Conservation (phyloP, 176 grass and related monocot genomes). For the Triticum timopheevii region DNA sequence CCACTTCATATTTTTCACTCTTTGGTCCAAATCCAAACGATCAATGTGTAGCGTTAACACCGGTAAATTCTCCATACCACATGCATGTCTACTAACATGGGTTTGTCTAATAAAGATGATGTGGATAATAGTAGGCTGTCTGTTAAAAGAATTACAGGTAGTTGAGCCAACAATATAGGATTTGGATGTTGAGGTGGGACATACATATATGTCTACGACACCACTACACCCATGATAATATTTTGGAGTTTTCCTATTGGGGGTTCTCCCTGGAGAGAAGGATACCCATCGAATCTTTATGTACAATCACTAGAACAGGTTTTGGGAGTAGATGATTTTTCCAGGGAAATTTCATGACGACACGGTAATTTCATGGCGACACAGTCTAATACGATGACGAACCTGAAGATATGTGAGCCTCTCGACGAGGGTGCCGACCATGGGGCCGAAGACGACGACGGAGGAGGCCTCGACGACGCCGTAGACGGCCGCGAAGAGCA, state of each 20-base stretch:
- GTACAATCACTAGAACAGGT: not conserved
- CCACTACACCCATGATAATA: not conserved
- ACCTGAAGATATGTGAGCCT: slow-evolving; percentile 80
- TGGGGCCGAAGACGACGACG: slow-evolving; percentile 57
- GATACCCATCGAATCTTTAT: not conserved
- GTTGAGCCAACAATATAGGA: no score
- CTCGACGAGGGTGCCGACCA: slow-evolving; percentile 67
- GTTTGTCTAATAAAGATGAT: no score
- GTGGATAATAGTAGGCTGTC: no score
- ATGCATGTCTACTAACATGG: no score
- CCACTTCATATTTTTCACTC: no score
- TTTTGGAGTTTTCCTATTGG: not conserved
- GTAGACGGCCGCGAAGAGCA: slow-evolving; percentile 82
- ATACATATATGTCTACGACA: not conserved
- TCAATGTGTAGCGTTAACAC: no score
- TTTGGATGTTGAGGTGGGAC: not conserved
- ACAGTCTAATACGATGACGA: not conserved
- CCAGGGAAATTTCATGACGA: not conserved
- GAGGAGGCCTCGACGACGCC: slow-evolving; percentile 79
- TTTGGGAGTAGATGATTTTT: not conserved
- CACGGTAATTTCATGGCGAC: not conserved
- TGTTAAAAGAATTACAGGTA: no score
- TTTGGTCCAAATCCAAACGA: no score
- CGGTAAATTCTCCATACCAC: no score
- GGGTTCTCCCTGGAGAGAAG: not conserved